These are phyloP conservation scores for Cryptococcus sp. DNA, from an alignment of 1,284 basidiomycete species.

Conservation along the genomic window DNA sequence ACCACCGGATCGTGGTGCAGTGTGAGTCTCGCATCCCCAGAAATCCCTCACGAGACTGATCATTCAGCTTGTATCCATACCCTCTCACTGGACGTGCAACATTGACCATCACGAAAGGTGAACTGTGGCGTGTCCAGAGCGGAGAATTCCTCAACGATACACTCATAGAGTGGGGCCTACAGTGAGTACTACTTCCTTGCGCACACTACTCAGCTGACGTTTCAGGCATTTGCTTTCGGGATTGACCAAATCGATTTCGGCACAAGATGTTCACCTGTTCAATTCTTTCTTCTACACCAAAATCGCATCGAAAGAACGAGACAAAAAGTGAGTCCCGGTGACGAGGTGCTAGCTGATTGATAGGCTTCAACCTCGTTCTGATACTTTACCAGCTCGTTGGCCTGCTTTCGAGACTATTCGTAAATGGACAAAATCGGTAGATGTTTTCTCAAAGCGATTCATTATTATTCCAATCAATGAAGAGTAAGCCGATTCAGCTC, in stretches of 20 bases:
- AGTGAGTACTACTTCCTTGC: slow-evolving; percentile 56
- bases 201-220: neutral
- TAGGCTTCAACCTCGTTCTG: slow-evolving; percentile 9
- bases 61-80: slow-evolving; percentile 64
- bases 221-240: slow-evolving; percentile 63
- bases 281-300: slow-evolving; percentile 98
- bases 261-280: slow-evolving; percentile 73
- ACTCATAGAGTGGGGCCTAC: slow-evolving; percentile 89
- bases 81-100: slow-evolving; percentile 65
- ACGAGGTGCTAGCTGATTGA: neutral
- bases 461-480: slow-evolving; percentile 96
- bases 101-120: slow-evolving; percentile 72
- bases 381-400: too few relatives aligned
- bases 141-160: slow-evolving; percentile 92
- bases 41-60: too few relatives aligned
- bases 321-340: slow-evolving; percentile 57
- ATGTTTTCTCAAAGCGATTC: slow-evolving; percentile 87
- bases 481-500: slow-evolving; percentile 55
- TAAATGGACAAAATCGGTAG: slow-evolving; percentile 83
- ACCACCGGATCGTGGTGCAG: neutral
- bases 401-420: slow-evolving; percentile 75
- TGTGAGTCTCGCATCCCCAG: too few relatives aligned
- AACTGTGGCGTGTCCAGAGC: slow-evolving; percentile 65
- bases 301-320: slow-evolving; percentile 58
- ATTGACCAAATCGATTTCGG: slow-evolving; percentile 59